Base-by-base conservation (phyloP, 2,329 filamentous ascomycete genomes). In the Volutella citrinella region DNA sequence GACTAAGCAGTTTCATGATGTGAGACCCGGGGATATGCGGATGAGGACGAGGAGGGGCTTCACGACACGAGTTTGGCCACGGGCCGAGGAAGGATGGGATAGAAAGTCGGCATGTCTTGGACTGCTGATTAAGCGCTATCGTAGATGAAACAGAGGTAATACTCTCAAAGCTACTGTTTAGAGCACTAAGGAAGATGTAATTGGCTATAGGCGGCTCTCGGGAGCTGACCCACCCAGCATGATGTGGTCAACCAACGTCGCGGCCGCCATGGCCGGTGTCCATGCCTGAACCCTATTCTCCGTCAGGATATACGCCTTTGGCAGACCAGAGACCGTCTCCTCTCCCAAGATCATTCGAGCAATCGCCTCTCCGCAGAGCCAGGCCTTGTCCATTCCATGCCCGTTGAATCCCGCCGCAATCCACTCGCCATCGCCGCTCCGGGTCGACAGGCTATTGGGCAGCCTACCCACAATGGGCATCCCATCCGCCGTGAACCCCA, bases 371-470 rank as follows among this genome's bases (percentile, higher is more conserved):
- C 69, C 72, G 25, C 59, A 68, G 4, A 70, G 60, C 70, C 70
- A 75, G 4, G 68, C 68, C 51, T 66, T 67, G 5, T 65, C 63
- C 69, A 75, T 74, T 6, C 71, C 71, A 15, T 72, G 67, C 4
- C 70, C 70, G 26, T 57, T 62, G 42, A 68, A 74, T 0, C 68
- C 71, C 0, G 67, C 69, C 4, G 65, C 57, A 9, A 74, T 61
- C 69, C 69, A 76, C 45, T 75, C 63, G 1, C 54, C 48, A 4
- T 28, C 38, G 3, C 36, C 46, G 4, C 15, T 30, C n/a, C 54
- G 35, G 4, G 30, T 29, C 2, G 51, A 54, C 6, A 51, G 20
- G 3, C 11, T 49, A 0, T 51, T 58, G 1, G 68, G 41, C 5
- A 75, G 51, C 6, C 53, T 51, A 0, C 72, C 73, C 1, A 76